Percentiles rank a stretch among this genome's conserved stretches.
phyloP scores from a whole-genome alignment of 345 rosid species.

The Brassica carinata region DNA sequence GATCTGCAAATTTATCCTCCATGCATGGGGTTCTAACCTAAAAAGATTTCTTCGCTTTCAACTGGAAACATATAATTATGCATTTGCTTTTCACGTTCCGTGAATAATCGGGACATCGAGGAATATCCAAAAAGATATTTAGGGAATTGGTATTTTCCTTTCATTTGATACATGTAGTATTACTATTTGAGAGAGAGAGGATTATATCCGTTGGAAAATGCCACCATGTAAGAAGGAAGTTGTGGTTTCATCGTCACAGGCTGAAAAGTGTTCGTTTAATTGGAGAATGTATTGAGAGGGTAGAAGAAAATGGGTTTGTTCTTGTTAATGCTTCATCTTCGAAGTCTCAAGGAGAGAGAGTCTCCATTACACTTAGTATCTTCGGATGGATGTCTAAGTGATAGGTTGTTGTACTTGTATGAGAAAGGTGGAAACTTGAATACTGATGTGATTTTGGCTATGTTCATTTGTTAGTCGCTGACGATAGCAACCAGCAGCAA shows the following conservation, averaged over 20 bases:
- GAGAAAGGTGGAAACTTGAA: slow-evolving; percentile 17
- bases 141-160: neutral
- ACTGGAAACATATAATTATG: too few relatives aligned
- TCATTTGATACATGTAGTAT: neutral
- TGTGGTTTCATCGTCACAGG: slow-evolving; percentile 21
- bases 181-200: neutral
- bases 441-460: too few relatives aligned
- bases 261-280: slow-evolving; percentile 43
- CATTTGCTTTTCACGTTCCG: too few relatives aligned
- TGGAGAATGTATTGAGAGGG: slow-evolving; percentile 41
- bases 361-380: slow-evolving; percentile 53
- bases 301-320: slow-evolving; percentile 54
- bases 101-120: too few relatives aligned
- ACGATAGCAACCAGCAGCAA: too few relatives aligned
- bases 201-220: neutral
- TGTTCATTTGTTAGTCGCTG: too few relatives aligned
- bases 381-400: slow-evolving; percentile 44
- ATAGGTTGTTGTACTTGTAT: slow-evolving; percentile 23
- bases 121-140: too few relatives aligned
- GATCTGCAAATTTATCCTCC: neutral
- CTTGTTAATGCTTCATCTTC: slow-evolving; percentile 63
- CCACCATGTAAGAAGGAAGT: neutral
- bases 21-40: too few relatives aligned
- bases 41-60: too few relatives aligned
- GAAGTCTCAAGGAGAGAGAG: slow-evolving; percentile 49